phyloP scores from a whole-genome alignment of 495 filamentous ascomycete genomes.

The Penicillium pulvis region DNA sequence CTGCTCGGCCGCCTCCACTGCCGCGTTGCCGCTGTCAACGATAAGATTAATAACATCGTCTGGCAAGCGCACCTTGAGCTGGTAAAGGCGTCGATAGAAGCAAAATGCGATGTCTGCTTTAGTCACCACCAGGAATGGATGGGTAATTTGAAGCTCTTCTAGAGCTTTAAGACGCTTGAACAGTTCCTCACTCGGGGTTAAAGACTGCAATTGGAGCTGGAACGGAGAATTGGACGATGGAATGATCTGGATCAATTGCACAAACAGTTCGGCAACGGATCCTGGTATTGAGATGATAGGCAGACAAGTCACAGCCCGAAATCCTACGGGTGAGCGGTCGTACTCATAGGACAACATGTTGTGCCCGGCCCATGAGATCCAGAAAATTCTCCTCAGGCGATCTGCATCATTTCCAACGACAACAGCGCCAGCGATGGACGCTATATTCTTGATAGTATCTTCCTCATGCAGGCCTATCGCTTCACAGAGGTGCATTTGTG shows the following conservation, averaged over 20 bases:
- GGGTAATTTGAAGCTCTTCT: conserved; percentile 15
- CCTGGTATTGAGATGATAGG: conserved; percentile 20
- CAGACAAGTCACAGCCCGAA: conserved; percentile 30
- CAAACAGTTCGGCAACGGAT: conserved; percentile 35
- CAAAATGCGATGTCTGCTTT: conserved; percentile 36
- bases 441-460: conserved; percentile 32
- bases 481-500: conserved; percentile 36
- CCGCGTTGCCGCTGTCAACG: conserved; percentile 30
- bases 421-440: conserved; percentile 24
- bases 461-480: conserved; percentile 32
- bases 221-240: conserved; percentile 33
- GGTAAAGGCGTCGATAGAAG: conserved; percentile 38
- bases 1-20: conserved; percentile 28
- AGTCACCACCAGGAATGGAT: conserved; percentile 35
- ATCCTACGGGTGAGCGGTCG: conserved; percentile 30
- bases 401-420: conserved; percentile 31
- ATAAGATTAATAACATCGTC: conserved; percentile 24
- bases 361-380: conserved; percentile 37
- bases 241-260: conserved; percentile 33
- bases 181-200: conserved; percentile 25
- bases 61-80: conserved; percentile 27
- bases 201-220: conserved; percentile 18
- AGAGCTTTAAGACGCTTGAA: conserved; percentile 26
- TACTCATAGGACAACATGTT: conserved; percentile 37
- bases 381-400: conserved; percentile 35